These are phyloP conservation scores for Tylopilus cervinicoccineus DNA, from an alignment of 768 basidiomycete genomes.

Conservation along the genomic window DNA sequence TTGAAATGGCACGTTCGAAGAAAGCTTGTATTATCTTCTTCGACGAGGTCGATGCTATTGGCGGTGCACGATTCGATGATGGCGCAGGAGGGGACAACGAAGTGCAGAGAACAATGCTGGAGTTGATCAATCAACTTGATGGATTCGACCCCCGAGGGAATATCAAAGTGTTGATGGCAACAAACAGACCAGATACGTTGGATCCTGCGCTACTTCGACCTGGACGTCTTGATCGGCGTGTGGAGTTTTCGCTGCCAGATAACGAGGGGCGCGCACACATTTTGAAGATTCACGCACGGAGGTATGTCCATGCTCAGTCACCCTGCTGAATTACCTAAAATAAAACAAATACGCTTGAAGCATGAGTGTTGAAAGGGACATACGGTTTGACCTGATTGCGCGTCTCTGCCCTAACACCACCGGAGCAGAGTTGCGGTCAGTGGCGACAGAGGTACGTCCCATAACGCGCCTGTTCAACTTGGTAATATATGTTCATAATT, in stretches of 20 bases:
- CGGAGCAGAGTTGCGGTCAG: conserved; percentile 95
- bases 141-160: conserved; percentile 99
- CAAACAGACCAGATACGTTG: conserved; percentile 97
- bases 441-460: conserved; percentile 82
- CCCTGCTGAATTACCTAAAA: neutral
- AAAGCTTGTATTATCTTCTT: conserved; percentile 99
- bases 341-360: conserved; percentile 36
- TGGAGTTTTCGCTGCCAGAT: conserved; percentile 94
- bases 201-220: conserved; percentile 96
- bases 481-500: conserved; percentile 74
- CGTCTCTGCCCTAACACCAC: conserved; percentile 97
- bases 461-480: conserved; percentile 26
- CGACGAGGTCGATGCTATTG: conserved; percentile 97
- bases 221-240: conserved; percentile 93
- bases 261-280: conserved; percentile 96
- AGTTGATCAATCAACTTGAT: conserved; percentile 97
- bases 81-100: conserved; percentile 99
- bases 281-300: conserved; percentile 92
- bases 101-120: conserved; percentile 98
- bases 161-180: conserved; percentile 99
- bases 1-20: conserved; percentile 98
- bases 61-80: conserved; percentile 97
- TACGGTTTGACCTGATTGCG: conserved; percentile 96
- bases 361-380: conserved; percentile 96
- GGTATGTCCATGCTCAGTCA: conserved; percentile 42